Evolutionary conservation across 179 eudicot genomes (phyloP), one percentile per base, ranked within the genome.

Genomic region (Sideroxylon spinosum): DNA sequence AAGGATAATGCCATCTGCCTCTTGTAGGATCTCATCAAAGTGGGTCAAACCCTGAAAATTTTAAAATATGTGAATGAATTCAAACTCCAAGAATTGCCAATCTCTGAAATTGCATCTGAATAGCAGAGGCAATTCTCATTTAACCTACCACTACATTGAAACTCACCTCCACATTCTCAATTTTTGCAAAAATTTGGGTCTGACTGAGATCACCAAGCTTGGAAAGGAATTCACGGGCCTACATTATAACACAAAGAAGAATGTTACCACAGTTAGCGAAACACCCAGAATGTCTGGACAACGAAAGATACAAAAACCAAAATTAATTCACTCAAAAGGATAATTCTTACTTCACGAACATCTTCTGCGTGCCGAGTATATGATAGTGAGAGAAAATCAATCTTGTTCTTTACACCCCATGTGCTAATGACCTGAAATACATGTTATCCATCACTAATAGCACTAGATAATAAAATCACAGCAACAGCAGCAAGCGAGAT

Each of bases 1-100:
- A 76, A 95, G 92, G 76, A 95, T 89, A 60, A 95, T 82, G 68
- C 98, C 98, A 83, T 95, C 98, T 71, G 98, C 94, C 87, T 93
- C 98, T 85, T 91, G 87, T 7, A 95, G 90, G 81, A 95, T 93
- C 88, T 91, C 98, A 77, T 95, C 98, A 78, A 93, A 95, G 82
- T 95, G 95, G 80, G 83, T 87, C 78, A 95, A 81, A 72, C 98
- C 98, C 98, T 95, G 68, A 52, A 55, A n/a, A 68, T 28, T 9
- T n/a, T n/a, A 19, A 66, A 69, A 56, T 20, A 74, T 46, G 23
- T 19, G 23, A 37, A 53, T 20, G 32, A 56, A 11, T 77, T 67
- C 55, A 67, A 32, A 3, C 19, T 29, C 17, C n/a, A 37, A 67
- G 1, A 20, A 32, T 29, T 4, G 65, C 16, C 9, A 37, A 12